Percentiles rank a stretch among this genome's conserved stretches.
Evolutionary conservation across 176 grass and related monocot species (phyloP).

Genomic region (Phoenix dactylifera): DNA sequence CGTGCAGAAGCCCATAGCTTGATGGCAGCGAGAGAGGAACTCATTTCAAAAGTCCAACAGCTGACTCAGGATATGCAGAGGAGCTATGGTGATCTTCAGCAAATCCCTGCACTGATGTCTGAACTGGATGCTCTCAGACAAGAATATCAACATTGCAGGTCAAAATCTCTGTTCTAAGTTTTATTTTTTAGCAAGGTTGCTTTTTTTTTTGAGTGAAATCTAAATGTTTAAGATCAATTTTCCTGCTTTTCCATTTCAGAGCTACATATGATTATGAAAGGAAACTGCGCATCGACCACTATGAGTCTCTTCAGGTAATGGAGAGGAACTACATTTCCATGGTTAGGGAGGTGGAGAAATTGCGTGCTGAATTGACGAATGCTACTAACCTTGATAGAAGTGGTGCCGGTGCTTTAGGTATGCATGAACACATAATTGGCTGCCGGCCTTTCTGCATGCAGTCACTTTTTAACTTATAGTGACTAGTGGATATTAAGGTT

Average conservation of each 20-base stretch:
- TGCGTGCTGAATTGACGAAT: conserved; percentile 68
- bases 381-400: conserved; percentile 42
- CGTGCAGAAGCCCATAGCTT: conserved; percentile 62
- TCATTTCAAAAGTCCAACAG: conserved; percentile 43
- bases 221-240: neutral
- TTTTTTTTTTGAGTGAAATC: neutral
- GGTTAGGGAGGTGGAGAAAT: conserved; percentile 81
- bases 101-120: conserved; percentile 46
- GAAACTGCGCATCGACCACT: conserved; percentile 71
- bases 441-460: too few relatives aligned
- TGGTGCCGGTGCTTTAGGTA: conserved; percentile 16
- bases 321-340: conserved; percentile 80
- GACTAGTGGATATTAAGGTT: too few relatives aligned
- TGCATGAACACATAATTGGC: neutral
- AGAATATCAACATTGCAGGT: conserved; percentile 83
- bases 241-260: conserved; percentile 30
- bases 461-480: too few relatives aligned
- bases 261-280: conserved; percentile 79
- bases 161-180: neutral
- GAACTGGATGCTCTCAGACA: conserved; percentile 56
- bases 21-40: conserved; percentile 41
- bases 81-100: conserved; percentile 57
- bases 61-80: conserved; percentile 84
- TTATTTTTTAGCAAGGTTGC: conserved; percentile 12
- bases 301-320: conserved; percentile 68